Base-by-base conservation (phyloP, 2,329 filamentous ascomycete genomes). In the Fusarium agapanthi region DNA sequence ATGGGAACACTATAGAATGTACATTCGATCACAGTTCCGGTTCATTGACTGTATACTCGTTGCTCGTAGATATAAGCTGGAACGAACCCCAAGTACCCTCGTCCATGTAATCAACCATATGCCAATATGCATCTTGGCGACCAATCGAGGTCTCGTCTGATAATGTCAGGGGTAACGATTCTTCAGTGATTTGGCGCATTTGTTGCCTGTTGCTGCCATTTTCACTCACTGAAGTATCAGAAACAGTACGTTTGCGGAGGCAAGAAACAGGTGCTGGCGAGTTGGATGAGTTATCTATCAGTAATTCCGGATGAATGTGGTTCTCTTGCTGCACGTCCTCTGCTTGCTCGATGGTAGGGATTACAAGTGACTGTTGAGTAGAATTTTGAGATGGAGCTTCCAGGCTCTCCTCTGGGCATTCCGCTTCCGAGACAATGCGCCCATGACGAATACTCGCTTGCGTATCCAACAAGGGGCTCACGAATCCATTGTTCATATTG, bases 31-130 rank as follows among this genome's bases (percentile, higher is more conserved):
- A 83, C 7, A 84, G 75, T 30, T 83, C 82, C 37, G 67, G 58
- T 8, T 84, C 83, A 15, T 58, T 56, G 4, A 41, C 47, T 2
- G 76, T 80, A 53, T 84, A 80, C 38, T 81, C 74, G 28, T 78
- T 71, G 35, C 69, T 79, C 2, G 81, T 82, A 1, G 81, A 83
- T 35, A 84, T 73, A 15, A 84, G 72, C 6, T 73, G 67, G 14
- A 83, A 77, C 0, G 79, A 51, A 7, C 56, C 65, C 81, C 83
- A 84, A 5, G 71, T 69, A 11, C 70, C 76, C 11, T 75, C 74
- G 12, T 64, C 58, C 10, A 76, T 56, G 37, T 81, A 80, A 24
- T 69, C 67, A 0, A 80, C 60, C 77, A 82, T 83, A n/a, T 70
- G 72, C 12, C 61, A 45, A 48, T 83, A 84, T 5, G 82, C 82